phyloP scores from a whole-genome alignment of 306 rosid species.

The Cicer bijugum region DNA sequence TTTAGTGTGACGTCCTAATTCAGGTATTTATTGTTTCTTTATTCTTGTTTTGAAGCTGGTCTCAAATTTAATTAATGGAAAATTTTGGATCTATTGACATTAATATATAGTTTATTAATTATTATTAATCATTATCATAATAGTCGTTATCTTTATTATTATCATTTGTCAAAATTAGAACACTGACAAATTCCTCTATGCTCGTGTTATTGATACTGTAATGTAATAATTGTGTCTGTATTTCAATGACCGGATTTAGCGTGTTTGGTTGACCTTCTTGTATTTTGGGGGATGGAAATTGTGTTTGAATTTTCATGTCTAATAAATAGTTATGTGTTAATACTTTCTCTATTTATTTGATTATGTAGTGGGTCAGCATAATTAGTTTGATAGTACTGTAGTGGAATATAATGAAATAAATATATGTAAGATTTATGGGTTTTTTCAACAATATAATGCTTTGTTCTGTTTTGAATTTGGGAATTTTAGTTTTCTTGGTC shows the following conservation, averaged over 20 bases:
- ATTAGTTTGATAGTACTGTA: slow-evolving; percentile 38
- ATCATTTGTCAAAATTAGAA: background rate
- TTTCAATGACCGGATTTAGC: slow-evolving; percentile 37
- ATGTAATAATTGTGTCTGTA: slow-evolving; percentile 46
- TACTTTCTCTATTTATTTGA: slow-evolving; percentile 34
- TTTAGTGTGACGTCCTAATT: slow-evolving; percentile 40
- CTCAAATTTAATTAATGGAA: slow-evolving; percentile 25
- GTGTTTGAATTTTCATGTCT: slow-evolving; percentile 3
- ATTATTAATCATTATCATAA: slow-evolving; percentile 6
- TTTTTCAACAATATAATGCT: no score
- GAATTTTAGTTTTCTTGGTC: slow-evolving; percentile 40
- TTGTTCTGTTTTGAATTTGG: slow-evolving; percentile 45
- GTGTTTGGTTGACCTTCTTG: slow-evolving; percentile 44
- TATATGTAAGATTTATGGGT: no score
- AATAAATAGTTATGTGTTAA: slow-evolving; percentile 11
- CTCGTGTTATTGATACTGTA: slow-evolving; percentile 29
- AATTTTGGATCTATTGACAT: slow-evolving; percentile 38
- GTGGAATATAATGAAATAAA: slow-evolving; percentile 37
- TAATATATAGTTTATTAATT: slow-evolving; percentile 26
- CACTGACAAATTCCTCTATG: slow-evolving; percentile 2
- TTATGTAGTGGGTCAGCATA: slow-evolving; percentile 45
- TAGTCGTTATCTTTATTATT: background rate
- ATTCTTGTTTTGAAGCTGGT: slow-evolving; percentile 19
- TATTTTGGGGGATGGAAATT: slow-evolving; percentile 18
- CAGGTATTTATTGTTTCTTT: slow-evolving; percentile 50